Base-by-base conservation (phyloP, 2,329 filamentous ascomycete species). In the Diaporthe velutina region DNA sequence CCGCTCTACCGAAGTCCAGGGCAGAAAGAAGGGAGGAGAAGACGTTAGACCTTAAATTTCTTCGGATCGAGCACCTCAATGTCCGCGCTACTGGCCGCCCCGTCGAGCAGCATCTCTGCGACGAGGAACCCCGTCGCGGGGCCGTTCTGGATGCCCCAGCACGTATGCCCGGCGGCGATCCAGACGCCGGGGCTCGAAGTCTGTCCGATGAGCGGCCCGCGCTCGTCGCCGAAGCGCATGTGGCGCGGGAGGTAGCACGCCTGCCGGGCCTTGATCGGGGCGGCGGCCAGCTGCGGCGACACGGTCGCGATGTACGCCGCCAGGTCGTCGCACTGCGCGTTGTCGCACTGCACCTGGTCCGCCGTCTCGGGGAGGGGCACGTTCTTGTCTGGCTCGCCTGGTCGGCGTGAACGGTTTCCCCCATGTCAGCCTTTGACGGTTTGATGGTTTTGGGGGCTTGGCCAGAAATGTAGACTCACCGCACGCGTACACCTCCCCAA, bases 131-230 rank as follows among this genome's bases (percentile, higher is more conserved):
- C 94, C 10, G 96, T 98, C 1, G 90, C 97, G 1, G 96, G 96
- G 0, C 92, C 95, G 85, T 99, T 98, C 85, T 98, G 96, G 30
- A 99, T 98, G 0, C 97, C 97, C 97, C 97, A 99, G 85, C 96
- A 98, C 1, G 95, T 98, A 86, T 99, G 97, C 0, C 97, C 97
- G 0, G 95, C 90, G 0, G 97, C 97, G 75, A 98, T 87, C 82
- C 93, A 93, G 57, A 98, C 80, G 0, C 96, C 95, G 9, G 91
- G 90, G 0, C 93, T 90, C 2, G 90, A 89, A 10, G 95, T 96
- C 71, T 88, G 86, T 0, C 97, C 97, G 33, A 98, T 89, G 67
- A 98, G 83, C 7, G 97, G 96, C 0, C 91, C 92, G 50, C 84
- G 85, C 81, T 91, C 89, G 58, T 88, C 86, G n/a, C 92, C 90